A percentile compares a stretch with the other conserved stretches of the same genome.
Evolutionary conservation across 2,329 filamentous ascomycete genomes (phyloP).

Genomic region (Aspergillus eucalypticola): DNA sequence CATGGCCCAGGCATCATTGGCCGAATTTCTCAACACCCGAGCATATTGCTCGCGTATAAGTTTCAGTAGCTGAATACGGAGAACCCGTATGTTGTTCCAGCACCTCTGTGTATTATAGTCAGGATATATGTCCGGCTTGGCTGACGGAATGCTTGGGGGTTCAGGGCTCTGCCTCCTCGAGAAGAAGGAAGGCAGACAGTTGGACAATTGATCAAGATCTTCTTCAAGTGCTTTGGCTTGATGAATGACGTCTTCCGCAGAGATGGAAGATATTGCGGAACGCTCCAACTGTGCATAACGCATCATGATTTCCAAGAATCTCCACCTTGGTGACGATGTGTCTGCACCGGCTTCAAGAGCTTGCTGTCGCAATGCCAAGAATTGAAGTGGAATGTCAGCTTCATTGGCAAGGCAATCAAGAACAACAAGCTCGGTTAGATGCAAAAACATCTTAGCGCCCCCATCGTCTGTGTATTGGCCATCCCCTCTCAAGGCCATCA

Average conservation of each 20-base stretch:
- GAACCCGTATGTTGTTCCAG: constrained; percentile 6
- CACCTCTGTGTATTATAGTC: neutral
- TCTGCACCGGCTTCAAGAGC: neutral
- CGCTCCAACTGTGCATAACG: constrained; percentile 1
- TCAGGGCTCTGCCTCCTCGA: neutral
- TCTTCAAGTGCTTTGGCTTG: neutral
- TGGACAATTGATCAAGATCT: neutral
- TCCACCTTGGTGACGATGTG: constrained; percentile 6
- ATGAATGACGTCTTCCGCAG: neutral
- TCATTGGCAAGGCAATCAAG: constrained; percentile 8
- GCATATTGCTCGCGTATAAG: neutral
- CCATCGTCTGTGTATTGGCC: neutral
- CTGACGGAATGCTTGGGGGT: neutral
- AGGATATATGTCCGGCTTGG: neutral
- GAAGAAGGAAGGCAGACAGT: neutral
- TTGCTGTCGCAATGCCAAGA: neutral
- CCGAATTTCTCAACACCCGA: neutral
- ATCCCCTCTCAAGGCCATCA: constrained; percentile 5
- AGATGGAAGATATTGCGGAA: neutral
- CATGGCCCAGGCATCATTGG: neutral
- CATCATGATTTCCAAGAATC: constrained; percentile 5
- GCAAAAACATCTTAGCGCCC: neutral
- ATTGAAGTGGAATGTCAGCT: neutral
- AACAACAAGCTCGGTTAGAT: constrained; percentile 3
- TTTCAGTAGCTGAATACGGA: neutral